Percentiles rank a stretch among this genome's conserved stretches.
Evolutionary conservation across 1,284 basidiomycete species (phyloP).

Genomic region (Ceratobasidium sp.): DNA sequence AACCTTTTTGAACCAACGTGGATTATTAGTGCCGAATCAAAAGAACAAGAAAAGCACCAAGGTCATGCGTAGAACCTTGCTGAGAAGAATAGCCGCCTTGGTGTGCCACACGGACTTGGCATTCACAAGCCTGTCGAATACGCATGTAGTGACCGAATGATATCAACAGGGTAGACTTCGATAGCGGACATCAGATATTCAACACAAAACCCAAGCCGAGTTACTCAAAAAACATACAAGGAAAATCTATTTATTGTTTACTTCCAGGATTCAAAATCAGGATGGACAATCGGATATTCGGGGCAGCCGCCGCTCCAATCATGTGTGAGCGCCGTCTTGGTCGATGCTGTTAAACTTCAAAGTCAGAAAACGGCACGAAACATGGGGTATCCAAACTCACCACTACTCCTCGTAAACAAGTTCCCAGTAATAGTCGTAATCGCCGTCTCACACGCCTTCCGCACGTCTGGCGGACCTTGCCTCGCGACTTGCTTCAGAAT

Average conservation of each 20-base stretch:
- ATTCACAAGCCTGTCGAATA: background rate
- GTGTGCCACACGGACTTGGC: background rate
- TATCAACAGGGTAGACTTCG: background rate
- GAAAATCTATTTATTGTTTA: background rate
- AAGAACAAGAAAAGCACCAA: no score
- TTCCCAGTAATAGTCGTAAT: constrained; percentile 48
- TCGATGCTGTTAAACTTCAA: constrained; percentile 35
- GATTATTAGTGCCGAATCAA: no score
- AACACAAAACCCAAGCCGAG: background rate
- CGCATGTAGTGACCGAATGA: background rate
- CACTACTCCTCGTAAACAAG: constrained; percentile 46
- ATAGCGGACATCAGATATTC: background rate
- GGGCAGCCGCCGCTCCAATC: constrained; percentile 47
- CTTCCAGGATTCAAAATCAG: constrained; percentile 32
- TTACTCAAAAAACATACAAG: background rate
- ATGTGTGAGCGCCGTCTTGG: constrained; percentile 46
- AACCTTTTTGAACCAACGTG: no score
- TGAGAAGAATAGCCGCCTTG: background rate
- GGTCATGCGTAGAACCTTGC: no score
- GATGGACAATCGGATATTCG: constrained; percentile 41
- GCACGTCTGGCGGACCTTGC: constrained; percentile 43
- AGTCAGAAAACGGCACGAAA: background rate
- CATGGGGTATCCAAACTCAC: constrained; percentile 20
- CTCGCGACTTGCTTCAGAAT: constrained; percentile 46
- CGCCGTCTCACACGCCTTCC: constrained; percentile 45